Conservation (phyloP, 1,139 yeast genomes). For the Nakaseomyces uthaithaninus region DNA sequence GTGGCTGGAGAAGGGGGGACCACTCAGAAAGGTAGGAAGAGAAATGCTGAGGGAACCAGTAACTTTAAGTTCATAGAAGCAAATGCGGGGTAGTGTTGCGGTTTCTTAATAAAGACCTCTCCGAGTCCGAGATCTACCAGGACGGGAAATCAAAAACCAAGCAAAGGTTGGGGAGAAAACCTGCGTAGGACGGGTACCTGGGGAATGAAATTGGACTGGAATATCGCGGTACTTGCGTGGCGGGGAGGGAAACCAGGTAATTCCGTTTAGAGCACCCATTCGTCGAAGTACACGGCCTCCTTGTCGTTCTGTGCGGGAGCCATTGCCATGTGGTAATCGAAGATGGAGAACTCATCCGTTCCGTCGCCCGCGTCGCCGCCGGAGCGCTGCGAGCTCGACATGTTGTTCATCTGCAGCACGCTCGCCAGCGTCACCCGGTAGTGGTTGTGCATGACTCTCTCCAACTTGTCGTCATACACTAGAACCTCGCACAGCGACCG, state of each 20-base stretch:
- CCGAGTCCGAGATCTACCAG: slow-evolving; percentile 3
- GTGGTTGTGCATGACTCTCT: slow-evolving; percentile 47
- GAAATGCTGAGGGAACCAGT: too few species aligned
- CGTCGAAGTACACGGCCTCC: slow-evolving; percentile 36
- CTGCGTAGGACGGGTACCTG: too few species aligned
- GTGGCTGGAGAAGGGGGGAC: too few species aligned
- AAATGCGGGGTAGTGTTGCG: too few species aligned
- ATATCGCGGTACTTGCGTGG: too few species aligned
- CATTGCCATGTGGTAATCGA: slow-evolving; percentile 31
- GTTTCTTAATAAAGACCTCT: too few species aligned
- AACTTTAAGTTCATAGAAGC: too few species aligned
- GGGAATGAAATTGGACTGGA: too few species aligned
- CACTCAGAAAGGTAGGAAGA: too few species aligned
- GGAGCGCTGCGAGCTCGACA: slow-evolving; percentile 11
- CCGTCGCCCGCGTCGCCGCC: slow-evolving; percentile 20
- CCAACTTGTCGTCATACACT: slow-evolving; percentile 79
- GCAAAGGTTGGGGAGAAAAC: slow-evolving; percentile 1
- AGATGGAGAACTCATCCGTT: slow-evolving; percentile 32
- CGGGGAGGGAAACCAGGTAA: too few species aligned
- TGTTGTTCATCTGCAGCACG: slow-evolving; percentile 32
- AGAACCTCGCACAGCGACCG: slow-evolving; percentile 81
- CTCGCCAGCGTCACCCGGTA: slow-evolving; percentile 52
- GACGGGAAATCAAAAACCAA: slow-evolving; percentile 2
- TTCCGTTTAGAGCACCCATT: slow-evolving; percentile 33
- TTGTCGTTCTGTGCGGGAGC: slow-evolving; percentile 31